Conservation (phyloP, 495 filamentous ascomycete genomes). For the Penicillium crystallinum region DNA sequence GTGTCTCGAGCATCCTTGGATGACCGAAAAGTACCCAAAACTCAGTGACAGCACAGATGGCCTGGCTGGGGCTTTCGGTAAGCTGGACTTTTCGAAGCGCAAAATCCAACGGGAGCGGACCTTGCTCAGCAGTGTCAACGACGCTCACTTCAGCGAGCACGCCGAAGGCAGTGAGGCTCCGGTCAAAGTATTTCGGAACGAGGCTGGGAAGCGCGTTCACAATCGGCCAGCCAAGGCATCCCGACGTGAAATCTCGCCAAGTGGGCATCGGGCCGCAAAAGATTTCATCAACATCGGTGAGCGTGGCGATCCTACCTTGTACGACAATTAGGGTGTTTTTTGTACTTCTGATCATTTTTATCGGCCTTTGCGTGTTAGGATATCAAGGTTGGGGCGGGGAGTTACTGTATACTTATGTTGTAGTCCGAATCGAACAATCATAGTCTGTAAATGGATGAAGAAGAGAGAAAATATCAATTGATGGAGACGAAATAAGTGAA, state of each 20-base stretch:
- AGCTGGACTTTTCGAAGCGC: constrained; percentile 78
- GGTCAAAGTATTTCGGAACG: constrained; percentile 80
- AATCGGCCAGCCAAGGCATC: constrained; percentile 29
- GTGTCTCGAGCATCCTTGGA: constrained; percentile 90
- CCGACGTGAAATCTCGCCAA: constrained; percentile 54
- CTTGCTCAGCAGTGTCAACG: constrained; percentile 75
- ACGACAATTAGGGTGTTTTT: constrained; percentile 50
- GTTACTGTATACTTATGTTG: constrained; percentile 10
- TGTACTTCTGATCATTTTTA: constrained; percentile 1
- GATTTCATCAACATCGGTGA: constrained; percentile 81
- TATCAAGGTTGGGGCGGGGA: not conserved
- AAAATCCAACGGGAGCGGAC: constrained; percentile 79
- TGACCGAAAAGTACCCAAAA: constrained; percentile 46
- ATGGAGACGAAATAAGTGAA: no score
- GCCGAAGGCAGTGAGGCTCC: constrained; percentile 51
- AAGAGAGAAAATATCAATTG: no score
- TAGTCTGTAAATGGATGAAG: no score
- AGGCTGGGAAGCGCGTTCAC: constrained; percentile 41
- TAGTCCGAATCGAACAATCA: not conserved
- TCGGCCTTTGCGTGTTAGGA: not conserved
- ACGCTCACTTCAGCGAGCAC: constrained; percentile 62
- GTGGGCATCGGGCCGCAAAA: constrained; percentile 55
- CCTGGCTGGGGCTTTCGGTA: constrained; percentile 72
- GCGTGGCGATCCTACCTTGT: constrained; percentile 74
- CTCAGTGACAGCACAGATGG: constrained; percentile 87